Base-by-base conservation (phyloP, 192 early-diverging fungal genomes). In the Coemansia sp. region DNA sequence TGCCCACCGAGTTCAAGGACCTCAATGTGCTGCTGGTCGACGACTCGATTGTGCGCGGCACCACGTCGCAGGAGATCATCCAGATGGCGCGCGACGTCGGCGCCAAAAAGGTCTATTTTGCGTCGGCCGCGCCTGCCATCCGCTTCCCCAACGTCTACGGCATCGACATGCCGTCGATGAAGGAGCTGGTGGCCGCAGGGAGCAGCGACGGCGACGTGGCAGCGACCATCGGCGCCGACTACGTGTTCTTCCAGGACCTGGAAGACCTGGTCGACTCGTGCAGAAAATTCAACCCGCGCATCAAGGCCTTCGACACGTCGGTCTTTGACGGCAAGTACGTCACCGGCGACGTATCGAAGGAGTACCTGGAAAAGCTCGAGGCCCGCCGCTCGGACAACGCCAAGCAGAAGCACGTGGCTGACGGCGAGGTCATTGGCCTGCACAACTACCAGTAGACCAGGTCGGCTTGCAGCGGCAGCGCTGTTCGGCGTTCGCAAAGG, bases 21-120 rank as follows among this genome's bases (percentile, higher is more conserved):
- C 98, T 98, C 81, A 98, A 95, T 80, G 98, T 99, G 20, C 85
- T 99, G 71, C 86, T 99, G 68, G 98, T 99, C 39, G 98, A 99
- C 87, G 95, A 99, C 82, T 98, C 96, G 0, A 98, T 99, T 78
- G 98, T 99, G n/a, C 91, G 98, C 73, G 98, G 98, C 62, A 99
- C 98, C 14, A 99, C 98, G 6, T 99, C 98, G 17, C 90, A 91
- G 64, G 96, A 99, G 83, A 99, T 99, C 79, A 91, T 99, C 58
- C 93, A 95, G 78, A 99, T 99, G 98, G 98, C 98, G 4, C 91
- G 98, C 55, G 98, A 99, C 48, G 92, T 93, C 59, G 98, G 98
- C 59, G 98, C 98, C 45, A 93, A 92, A 71, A 98, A 98, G 84
- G 96, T 99, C 12, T 98, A 98, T 85, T 95, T 99, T 85, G 98